phyloP scores from a whole-genome alignment of 2,329 filamentous ascomycete genomes.

The Aspergillus sojae region DNA sequence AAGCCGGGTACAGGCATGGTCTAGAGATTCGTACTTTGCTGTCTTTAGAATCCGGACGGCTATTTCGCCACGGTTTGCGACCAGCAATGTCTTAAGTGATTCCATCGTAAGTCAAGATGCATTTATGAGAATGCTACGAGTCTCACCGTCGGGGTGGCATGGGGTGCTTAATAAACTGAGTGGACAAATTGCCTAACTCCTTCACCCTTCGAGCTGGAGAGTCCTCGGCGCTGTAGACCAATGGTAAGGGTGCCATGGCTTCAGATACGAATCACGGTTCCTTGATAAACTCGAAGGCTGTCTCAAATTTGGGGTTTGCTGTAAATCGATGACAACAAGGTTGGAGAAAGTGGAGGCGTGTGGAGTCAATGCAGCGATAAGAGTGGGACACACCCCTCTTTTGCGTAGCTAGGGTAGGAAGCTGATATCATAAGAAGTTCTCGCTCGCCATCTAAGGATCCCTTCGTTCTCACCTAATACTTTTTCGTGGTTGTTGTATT shows the following conservation, averaged over 20 bases:
- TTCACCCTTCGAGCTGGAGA: background rate
- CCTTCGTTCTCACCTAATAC: background rate
- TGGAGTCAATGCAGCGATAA: slow-evolving; percentile 4
- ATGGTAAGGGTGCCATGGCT: background rate
- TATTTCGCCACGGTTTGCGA: slow-evolving; percentile 65
- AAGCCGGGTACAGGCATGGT: background rate
- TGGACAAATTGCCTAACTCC: background rate
- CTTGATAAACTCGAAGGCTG: slow-evolving; percentile 1
- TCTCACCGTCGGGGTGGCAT: background rate
- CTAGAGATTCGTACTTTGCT: slow-evolving; percentile 39
- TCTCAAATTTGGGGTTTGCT: background rate
- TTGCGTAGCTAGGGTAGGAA: background rate
- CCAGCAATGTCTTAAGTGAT: slow-evolving; percentile 54
- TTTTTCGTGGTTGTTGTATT: background rate
- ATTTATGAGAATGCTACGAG: background rate
- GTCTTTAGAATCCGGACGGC: slow-evolving; percentile 56
- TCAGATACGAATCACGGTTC: background rate
- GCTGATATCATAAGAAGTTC: background rate
- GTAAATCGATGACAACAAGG: background rate
- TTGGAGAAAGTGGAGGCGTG: slow-evolving; percentile 10
- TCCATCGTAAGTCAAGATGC: slow-evolving; percentile 29
- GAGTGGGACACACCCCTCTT: slow-evolving; percentile 3
- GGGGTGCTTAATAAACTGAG: background rate
- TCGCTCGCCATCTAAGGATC: background rate
- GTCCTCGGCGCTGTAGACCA: slow-evolving; percentile 8